Evolutionary conservation across 306 rosid genomes (phyloP).

Genomic region (Benincasa hispida): DNA sequence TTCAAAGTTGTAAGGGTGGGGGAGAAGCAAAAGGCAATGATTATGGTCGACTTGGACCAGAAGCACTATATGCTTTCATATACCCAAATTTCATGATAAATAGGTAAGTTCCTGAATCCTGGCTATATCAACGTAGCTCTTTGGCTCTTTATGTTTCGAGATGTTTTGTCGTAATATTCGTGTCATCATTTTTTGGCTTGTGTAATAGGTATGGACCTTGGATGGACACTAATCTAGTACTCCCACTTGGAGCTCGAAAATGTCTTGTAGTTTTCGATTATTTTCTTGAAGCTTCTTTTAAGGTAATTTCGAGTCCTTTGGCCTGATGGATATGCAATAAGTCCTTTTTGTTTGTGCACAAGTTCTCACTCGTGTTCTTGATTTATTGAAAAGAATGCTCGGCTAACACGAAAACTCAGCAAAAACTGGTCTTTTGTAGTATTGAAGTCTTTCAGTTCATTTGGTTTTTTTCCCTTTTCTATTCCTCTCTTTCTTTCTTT

Average conservation of each 20-base stretch:
- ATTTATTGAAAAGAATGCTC: not conserved
- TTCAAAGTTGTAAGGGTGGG: constrained; percentile 64
- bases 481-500: not conserved
- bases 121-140: not conserved
- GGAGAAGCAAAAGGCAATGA: constrained; percentile 17
- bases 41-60: constrained; percentile 62
- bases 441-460: not conserved
- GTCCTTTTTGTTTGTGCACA: not conserved
- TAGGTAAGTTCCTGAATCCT: constrained; percentile 57
- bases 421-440: not conserved
- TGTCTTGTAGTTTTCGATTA: constrained; percentile 72
- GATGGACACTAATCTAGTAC: constrained; percentile 94
- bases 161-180: not conserved
- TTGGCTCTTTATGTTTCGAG: not conserved
- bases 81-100: constrained; percentile 94
- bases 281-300: constrained; percentile 57
- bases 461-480: not conserved
- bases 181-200: constrained; percentile 6
- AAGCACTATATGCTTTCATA: constrained; percentile 63
- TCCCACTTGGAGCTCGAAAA: constrained; percentile 70
- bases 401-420: not conserved
- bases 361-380: not conserved
- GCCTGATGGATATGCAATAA: not conserved
- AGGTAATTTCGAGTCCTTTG: constrained; percentile 34
- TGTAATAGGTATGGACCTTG: constrained; percentile 81